These are phyloP conservation scores for Gracilariopsis chorda DNA, from an alignment of 23 red algal species.

Conservation along the genomic window DNA sequence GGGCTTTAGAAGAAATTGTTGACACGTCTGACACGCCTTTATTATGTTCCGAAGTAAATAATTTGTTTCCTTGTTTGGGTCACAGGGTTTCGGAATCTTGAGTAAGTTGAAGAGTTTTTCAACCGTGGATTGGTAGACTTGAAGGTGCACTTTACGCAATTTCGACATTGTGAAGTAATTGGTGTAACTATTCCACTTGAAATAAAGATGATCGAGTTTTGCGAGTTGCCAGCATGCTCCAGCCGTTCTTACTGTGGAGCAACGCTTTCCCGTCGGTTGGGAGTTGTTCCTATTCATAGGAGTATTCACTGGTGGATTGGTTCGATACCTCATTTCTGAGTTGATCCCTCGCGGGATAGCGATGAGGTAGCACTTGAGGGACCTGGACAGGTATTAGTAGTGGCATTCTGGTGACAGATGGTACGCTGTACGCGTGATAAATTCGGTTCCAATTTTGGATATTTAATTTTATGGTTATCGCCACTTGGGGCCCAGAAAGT, in stretches of 20 bases:
- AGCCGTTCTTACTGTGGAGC: not conserved
- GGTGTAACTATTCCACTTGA: not conserved
- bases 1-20: not conserved
- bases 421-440: too few relatives aligned
- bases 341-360: too few relatives aligned
- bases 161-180: not conserved
- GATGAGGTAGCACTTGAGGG: too few relatives aligned
- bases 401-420: too few relatives aligned
- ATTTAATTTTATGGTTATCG: too few relatives aligned
- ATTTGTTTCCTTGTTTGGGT: not conserved
- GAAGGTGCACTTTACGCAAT: not conserved
- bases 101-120: slow-evolving; percentile 24
- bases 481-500: too few relatives aligned
- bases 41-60: not conserved
- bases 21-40: not conserved
- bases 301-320: too few relatives aligned
- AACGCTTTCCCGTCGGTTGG: too few relatives aligned
- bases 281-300: too few relatives aligned
- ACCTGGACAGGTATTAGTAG: too few relatives aligned
- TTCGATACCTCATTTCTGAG: too few relatives aligned
- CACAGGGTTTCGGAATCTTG: not conserved
- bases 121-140: not conserved
- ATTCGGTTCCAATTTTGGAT: too few relatives aligned
- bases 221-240: not conserved
- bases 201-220: not conserved